phyloP scores from a whole-genome alignment of 345 rosid species.

The Eucalyptus polybractea region DNA sequence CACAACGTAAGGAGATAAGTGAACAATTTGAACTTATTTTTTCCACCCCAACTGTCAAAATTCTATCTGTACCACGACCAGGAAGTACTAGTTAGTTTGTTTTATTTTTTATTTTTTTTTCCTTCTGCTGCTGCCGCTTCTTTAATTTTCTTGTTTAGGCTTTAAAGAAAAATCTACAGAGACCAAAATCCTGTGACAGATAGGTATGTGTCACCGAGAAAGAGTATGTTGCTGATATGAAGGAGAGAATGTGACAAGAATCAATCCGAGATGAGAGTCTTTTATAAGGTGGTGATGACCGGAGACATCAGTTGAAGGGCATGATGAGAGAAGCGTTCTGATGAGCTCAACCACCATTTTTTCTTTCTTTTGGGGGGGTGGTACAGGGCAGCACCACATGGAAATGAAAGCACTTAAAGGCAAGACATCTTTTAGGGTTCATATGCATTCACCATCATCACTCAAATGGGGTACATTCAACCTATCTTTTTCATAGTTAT shows the following conservation, averaged over 20 bases:
- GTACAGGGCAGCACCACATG: neutral
- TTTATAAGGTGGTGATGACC: neutral
- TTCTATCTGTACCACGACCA: neutral
- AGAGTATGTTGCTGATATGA: neutral
- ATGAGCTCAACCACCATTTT: neutral
- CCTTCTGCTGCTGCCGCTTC: neutral
- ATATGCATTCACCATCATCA: conserved; percentile 4
- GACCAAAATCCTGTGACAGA: neutral
- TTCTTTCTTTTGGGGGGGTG: neutral
- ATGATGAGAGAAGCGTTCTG: neutral
- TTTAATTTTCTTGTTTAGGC: neutral
- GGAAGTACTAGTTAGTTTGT: neutral
- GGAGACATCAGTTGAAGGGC: neutral
- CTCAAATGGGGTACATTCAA: neutral
- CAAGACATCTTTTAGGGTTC: neutral
- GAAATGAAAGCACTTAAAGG: neutral
- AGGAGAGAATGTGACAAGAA: neutral
- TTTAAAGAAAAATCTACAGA: neutral
- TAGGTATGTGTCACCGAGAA: neutral
- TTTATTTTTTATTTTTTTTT: neutral
- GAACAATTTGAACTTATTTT: neutral
- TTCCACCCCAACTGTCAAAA: neutral
- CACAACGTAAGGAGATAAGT: neutral
- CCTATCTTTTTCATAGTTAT: conserved; percentile 28
- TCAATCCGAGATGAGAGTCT: neutral